Conservation (phyloP, 2,329 filamentous ascomycete species). For the Delphinella strobiligena region DNA sequence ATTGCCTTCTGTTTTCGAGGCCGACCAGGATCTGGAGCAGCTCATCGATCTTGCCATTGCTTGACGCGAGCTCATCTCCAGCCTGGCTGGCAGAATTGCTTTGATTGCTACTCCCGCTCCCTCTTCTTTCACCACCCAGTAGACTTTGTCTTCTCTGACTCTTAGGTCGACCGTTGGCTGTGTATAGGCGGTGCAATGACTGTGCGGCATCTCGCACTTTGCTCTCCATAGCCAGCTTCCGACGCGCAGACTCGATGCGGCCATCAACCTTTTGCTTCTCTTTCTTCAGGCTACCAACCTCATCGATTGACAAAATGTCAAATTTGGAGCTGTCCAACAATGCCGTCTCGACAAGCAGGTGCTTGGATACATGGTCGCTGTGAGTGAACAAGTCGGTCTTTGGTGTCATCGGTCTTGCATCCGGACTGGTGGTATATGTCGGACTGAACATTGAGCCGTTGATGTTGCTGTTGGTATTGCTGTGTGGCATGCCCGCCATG, state of each 20-base stretch:
- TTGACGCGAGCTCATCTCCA: conserved; percentile 61
- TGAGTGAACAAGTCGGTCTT: conserved; percentile 7
- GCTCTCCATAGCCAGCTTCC: conserved; percentile 77
- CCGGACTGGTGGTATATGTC: not conserved
- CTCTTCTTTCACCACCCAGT: conserved; percentile 14
- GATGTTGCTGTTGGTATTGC: not conserved
- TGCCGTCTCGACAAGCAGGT: conserved; percentile 86
- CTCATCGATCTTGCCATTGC: conserved; percentile 74
- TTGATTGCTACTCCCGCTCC: conserved; percentile 17
- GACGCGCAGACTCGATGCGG: conserved; percentile 69
- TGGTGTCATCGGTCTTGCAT: conserved; percentile 2
- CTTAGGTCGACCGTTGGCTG: conserved; percentile 38
- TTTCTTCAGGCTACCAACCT: conserved; percentile 85
- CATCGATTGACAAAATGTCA: conserved; percentile 78
- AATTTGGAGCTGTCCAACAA: conserved; percentile 77
- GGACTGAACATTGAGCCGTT: conserved; percentile 3
- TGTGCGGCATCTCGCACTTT: conserved; percentile 91
- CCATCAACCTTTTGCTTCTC: conserved; percentile 60
- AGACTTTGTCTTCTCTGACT: conserved; percentile 42
- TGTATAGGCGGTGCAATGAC: conserved; percentile 72
- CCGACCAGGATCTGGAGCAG: conserved; percentile 68
- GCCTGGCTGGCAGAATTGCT: conserved; percentile 36
- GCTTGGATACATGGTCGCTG: conserved; percentile 60
- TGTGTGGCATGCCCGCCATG: conserved; percentile 2
- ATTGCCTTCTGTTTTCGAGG: conserved; percentile 64